Evolutionary conservation across 805 yeast genomes (phyloP).

Genomic region (Candida cerambycidarum): DNA sequence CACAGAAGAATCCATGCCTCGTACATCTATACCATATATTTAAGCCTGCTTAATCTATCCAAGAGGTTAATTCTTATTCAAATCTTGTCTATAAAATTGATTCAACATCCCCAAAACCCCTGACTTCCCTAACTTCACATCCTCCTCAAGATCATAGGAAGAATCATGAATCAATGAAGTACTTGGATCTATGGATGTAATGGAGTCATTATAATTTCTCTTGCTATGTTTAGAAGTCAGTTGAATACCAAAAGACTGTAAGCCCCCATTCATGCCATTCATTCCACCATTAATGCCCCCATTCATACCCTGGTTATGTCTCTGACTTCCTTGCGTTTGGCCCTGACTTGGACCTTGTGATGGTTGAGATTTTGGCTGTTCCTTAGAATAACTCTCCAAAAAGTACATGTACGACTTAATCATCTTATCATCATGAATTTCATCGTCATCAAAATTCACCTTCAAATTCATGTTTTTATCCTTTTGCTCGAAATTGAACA

Average conservation of each 20-base stretch:
- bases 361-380: not conserved
- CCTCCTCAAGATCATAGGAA: conserved; percentile 33
- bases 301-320: too few species aligned
- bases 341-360: not conserved
- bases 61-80: conserved; percentile 16
- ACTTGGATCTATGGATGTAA: conserved; percentile 11
- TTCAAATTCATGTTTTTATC: conserved; percentile 38
- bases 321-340: not conserved
- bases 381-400: conserved; percentile 63
- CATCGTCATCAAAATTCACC: conserved; percentile 17
- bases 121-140: conserved; percentile 30
- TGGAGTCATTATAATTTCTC: not conserved
- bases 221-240: too few species aligned
- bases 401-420: conserved; percentile 86
- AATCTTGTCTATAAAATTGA: conserved; percentile 65
- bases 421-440: conserved; percentile 76
- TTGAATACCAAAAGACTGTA: too few species aligned
- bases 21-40: not conserved
- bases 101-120: conserved; percentile 82
- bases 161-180: conserved; percentile 17
- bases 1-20: too few species aligned
- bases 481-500: conserved; percentile 76
- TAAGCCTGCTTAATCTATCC: not conserved
- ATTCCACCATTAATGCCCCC: too few species aligned
- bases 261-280: too few species aligned